Evolutionary conservation across 2,329 filamentous ascomycete genomes (phyloP), one percentile per base, ranked within the genome.

Genomic region (Trichothecium roseum): DNA sequence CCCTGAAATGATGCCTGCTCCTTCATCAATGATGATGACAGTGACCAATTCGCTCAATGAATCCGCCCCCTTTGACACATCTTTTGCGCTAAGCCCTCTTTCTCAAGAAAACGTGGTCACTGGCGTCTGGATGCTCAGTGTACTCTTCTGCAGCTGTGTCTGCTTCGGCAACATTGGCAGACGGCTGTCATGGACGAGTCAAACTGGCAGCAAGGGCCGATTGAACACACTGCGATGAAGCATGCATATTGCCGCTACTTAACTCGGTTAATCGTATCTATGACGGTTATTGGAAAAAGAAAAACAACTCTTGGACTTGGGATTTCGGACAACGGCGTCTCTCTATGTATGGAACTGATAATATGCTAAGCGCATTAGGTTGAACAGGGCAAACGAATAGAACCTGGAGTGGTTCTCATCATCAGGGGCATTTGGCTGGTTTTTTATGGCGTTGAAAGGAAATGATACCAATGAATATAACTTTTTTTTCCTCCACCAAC

Each of bases 161-260:
- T 95, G 88, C 59, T 95, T 98, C 66, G 91, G 91, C 9, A 96
- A 94, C 53, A 86, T 98, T 51, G 91, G 91, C 10, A 70, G 91
- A 42, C 71, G 84, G 42, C 60, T 96, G 44, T 78, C 80, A n/a
- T 59, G 75, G 43, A 68, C 61, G 16, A 54, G 50, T 37, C 56
- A 57, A n/a, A 56, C 57, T 2, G 54, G 50, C 1, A 55, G 50
- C n/a, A 61, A 58, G 39, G 64, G 64, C 3, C 52, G 69, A 29
- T 69, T 63, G 66, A 64, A 56, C 24, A 62, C 59, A n/a, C 47
- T 63, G 32, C 54, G 60, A 44, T 61, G 36, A 51, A 32, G 9
- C 20, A 28, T 22, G 37, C 18, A 34, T 8, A 14, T 24, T 6
- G 6, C 20, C 20, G 10, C 20, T 10, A 6, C 20, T 24, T n/a